Evolutionary conservation across 176 grass and related monocot genomes (phyloP).

Genomic region (Saccharum officinarum): DNA sequence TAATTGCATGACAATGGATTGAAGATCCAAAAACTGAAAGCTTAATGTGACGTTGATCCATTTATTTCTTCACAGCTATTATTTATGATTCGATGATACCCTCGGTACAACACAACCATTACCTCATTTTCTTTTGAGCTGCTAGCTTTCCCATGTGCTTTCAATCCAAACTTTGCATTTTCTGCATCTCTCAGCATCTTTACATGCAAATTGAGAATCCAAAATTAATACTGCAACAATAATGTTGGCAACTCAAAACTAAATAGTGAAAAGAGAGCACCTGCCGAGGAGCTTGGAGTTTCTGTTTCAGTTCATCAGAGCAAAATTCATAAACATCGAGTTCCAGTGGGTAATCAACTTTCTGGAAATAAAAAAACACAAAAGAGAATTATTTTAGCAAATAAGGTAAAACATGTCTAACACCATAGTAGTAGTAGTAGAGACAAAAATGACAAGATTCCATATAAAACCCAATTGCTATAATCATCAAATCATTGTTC

Average conservation of each 20-base stretch:
- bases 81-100: slow-evolving; percentile 5
- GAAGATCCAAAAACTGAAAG: slow-evolving; percentile 12
- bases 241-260: slow-evolving; percentile 12
- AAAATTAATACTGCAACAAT: slow-evolving; percentile 25
- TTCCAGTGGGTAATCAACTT: slow-evolving; percentile 98
- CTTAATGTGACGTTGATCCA: background rate
- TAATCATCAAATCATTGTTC: slow-evolving; percentile 16
- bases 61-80: slow-evolving; percentile 22
- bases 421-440: background rate
- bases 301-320: slow-evolving; percentile 92
- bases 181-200: slow-evolving; percentile 93
- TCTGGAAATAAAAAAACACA: slow-evolving; percentile 45
- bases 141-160: slow-evolving; percentile 54
- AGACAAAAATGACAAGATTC: slow-evolving; percentile 18
- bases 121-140: slow-evolving; percentile 67
- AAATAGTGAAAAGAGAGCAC: slow-evolving; percentile 36
- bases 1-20: slow-evolving; percentile 6
- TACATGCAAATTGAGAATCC: slow-evolving; percentile 33
- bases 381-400: slow-evolving; percentile 14
- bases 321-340: slow-evolving; percentile 99
- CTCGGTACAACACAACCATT: slow-evolving; percentile 28
- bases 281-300: slow-evolving; percentile 92
- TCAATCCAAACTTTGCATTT: slow-evolving; percentile 89
- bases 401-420: background rate
- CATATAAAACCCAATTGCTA: background rate